Conservation (phyloP, 495 filamentous ascomycete genomes). For the Hypomontagnella submonticulosa region DNA sequence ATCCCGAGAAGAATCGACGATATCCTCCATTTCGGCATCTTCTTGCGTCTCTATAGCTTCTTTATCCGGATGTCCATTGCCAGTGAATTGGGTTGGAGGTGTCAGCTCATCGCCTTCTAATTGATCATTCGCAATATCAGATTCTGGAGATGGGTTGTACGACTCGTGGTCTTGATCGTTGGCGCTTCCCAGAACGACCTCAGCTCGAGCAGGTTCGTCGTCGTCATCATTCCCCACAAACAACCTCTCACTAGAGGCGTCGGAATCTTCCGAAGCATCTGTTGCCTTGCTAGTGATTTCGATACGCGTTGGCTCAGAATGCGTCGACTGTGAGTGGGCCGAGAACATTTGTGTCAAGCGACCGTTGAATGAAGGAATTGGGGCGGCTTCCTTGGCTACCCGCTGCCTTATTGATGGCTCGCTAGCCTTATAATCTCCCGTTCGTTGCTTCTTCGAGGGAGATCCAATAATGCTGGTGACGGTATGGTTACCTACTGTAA, state of each 20-base stretch:
- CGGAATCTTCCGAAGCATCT: slow-evolving; percentile 31
- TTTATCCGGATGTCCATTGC: slow-evolving; percentile 32
- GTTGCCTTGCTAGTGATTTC: slow-evolving; percentile 31
- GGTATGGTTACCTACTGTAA: slow-evolving; percentile 85
- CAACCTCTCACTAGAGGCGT: slow-evolving; percentile 47
- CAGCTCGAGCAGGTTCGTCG: slow-evolving; percentile 29
- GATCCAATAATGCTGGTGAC: slow-evolving; percentile 67
- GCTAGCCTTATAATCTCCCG: slow-evolving; percentile 26
- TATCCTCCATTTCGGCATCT: slow-evolving; percentile 7
- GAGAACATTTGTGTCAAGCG: slow-evolving; percentile 76
- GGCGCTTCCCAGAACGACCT: slow-evolving; percentile 6
- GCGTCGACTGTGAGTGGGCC: slow-evolving; percentile 68
- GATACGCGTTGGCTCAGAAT: slow-evolving; percentile 41
- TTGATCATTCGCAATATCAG: slow-evolving; percentile 3
- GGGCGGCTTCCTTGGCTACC: slow-evolving; percentile 31
- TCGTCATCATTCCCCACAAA: slow-evolving; percentile 50
- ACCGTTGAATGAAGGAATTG: slow-evolving; percentile 68
- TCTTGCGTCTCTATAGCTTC: slow-evolving; percentile 59
- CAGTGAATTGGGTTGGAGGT: slow-evolving; percentile 34
- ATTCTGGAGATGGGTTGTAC: slow-evolving; percentile 1
- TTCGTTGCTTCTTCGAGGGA: slow-evolving; percentile 53
- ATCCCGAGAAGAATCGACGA: slow-evolving; percentile 16
- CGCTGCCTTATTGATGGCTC: slow-evolving; percentile 32
- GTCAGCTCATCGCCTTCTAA: slow-evolving; percentile 22
- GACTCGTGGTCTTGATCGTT: slow-evolving; percentile 6